Evolutionary conservation across 192 early-diverging fungal species (phyloP).

Genomic region (Backusella circina): DNA sequence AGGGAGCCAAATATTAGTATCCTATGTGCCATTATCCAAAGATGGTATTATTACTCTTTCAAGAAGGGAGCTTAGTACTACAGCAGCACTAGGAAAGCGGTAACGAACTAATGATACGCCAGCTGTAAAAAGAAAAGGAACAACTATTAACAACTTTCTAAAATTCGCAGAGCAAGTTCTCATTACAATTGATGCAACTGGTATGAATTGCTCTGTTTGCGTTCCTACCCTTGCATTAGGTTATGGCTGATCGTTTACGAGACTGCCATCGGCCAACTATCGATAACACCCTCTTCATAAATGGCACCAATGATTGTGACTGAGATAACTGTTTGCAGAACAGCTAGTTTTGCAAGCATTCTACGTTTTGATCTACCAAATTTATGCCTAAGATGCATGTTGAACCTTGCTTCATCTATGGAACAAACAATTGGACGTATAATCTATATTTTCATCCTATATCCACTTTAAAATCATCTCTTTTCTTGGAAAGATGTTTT

Average conservation of each 20-base stretch:
- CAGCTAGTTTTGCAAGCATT: neutral
- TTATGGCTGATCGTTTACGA: no score
- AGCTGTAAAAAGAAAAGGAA: neutral
- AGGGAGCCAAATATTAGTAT: constrained; percentile 9
- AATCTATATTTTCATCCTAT: constrained; percentile 1
- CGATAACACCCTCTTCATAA: constrained; percentile 8
- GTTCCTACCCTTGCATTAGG: no score
- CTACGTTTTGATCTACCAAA: neutral
- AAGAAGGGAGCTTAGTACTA: neutral
- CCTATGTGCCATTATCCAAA: constrained; percentile 11
- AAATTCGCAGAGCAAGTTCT: neutral
- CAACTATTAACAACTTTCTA: neutral
- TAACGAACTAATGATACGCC: neutral
- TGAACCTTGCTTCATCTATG: constrained; percentile 27
- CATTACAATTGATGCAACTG: neutral
- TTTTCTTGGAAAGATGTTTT: no score
- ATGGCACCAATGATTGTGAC: constrained; percentile 13
- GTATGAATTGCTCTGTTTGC: neutral
- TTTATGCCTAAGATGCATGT: constrained; percentile 17
- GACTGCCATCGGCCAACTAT: neutral
- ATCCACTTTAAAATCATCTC: no score
- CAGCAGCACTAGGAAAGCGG: neutral
- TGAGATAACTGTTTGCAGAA: neutral
- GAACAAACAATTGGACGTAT: constrained; percentile 14
- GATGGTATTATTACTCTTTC: constrained; percentile 6